Evolutionary conservation across 371 early-diverging fungal species (phyloP).

Genomic region (Amoeboaphelidium protococcarum): DNA sequence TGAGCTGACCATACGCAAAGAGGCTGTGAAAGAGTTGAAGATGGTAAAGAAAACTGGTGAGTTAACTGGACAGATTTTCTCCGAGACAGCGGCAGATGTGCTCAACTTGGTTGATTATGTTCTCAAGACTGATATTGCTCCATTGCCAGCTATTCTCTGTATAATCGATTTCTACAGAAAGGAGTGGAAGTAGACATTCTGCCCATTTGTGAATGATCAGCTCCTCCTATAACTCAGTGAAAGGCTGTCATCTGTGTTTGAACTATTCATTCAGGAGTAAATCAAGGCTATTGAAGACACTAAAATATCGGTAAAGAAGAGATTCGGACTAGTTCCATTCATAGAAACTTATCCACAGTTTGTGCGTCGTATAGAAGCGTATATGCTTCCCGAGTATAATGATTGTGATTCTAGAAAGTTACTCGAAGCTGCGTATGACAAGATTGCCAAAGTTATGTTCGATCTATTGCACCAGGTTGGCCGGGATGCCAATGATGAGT

Average conservation of each 20-base stretch:
- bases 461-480: constrained; percentile 64
- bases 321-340: constrained; percentile 58
- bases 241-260: neutral
- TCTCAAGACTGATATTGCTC: constrained; percentile 43
- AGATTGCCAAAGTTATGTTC: constrained; percentile 54
- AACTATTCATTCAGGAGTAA: constrained; percentile 36
- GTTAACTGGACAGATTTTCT: constrained; percentile 38
- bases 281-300: constrained; percentile 67
- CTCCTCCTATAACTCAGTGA: neutral
- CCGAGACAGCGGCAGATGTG: constrained; percentile 38
- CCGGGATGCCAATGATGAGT: constrained; percentile 28
- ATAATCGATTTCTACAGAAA: constrained; percentile 15
- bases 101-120: constrained; percentile 42
- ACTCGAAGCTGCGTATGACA: constrained; percentile 51
- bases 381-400: neutral
- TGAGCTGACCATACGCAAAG: constrained; percentile 18
- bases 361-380: neutral
- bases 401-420: constrained; percentile 20
- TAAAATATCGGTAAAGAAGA: constrained; percentile 55
- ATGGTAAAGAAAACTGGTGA: constrained; percentile 35
- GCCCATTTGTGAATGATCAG: neutral
- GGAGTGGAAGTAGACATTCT: constrained; percentile 1
- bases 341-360: constrained; percentile 34
- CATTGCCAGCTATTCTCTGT: constrained; percentile 8
- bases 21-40: constrained; percentile 31